Evolutionary conservation across 257 asterid species (phyloP).

Genomic region (Nicotiana undulata): DNA sequence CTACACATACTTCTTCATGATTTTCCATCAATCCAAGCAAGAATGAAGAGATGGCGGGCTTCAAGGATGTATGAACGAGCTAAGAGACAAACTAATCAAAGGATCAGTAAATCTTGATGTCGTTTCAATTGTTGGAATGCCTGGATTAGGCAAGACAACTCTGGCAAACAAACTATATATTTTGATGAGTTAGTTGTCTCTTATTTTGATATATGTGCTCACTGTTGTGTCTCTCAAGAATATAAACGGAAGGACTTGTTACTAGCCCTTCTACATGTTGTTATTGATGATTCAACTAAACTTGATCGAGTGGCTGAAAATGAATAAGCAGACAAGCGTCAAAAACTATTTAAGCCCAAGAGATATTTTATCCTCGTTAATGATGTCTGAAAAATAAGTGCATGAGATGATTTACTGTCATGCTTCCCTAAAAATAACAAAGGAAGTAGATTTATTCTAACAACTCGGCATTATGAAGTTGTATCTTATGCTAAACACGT

Average conservation of each 20-base stretch:
- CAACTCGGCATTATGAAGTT: not conserved
- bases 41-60: slow-evolving; percentile 32
- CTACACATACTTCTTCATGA: not conserved
- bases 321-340: not conserved
- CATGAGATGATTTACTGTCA: not conserved
- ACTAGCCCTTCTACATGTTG: slow-evolving; percentile 23
- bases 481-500: not conserved
- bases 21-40: not conserved
- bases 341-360: not conserved
- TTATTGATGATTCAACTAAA: slow-evolving; percentile 15
- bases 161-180: slow-evolving; percentile 27
- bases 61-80: slow-evolving; percentile 31
- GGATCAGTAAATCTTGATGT: slow-evolving; percentile 22
- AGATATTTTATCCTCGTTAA: not conserved
- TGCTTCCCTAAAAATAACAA: not conserved
- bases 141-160: slow-evolving; percentile 13
- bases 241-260: slow-evolving; percentile 23
- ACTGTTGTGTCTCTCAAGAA: slow-evolving; percentile 36
- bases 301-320: not conserved
- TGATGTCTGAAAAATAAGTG: not conserved
- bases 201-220: slow-evolving; percentile 28
- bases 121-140: slow-evolving; percentile 46
- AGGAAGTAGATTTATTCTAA: not conserved
- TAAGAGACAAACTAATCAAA: slow-evolving; percentile 20
- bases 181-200: slow-evolving; percentile 17